Base-by-base conservation (phyloP, 768 basidiomycete species). In the Kwoniella shandongensis region DNA sequence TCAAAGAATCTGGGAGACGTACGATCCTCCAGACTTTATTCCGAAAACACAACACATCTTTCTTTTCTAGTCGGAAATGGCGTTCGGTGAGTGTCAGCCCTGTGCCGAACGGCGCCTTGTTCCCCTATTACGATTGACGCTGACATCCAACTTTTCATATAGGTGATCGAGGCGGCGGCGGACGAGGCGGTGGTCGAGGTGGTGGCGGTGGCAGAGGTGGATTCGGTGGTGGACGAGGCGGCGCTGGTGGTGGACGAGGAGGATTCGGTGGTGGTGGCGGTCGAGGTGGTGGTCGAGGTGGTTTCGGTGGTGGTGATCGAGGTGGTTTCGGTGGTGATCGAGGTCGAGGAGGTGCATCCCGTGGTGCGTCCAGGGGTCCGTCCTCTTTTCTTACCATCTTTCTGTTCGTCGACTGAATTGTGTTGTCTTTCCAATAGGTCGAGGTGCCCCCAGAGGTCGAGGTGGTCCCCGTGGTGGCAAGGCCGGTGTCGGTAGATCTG, bases 391-490 rank as follows among this genome's bases (percentile, higher is more conserved):
- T 44, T 40, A 20, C 27, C 30, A n/a, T 20, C 17, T 27, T 38
- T 8, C 25, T 12, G 6, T 23, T 36, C 42, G 4, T 6, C 30
- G 10, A 26, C 17, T 44, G 11, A 22, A 36, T 8, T 27, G 15
- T 49, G 18, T 13, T 23, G 20, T 32, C 13, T 39, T 23, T 22
- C n/a, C 26, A 44, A 22, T 54, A 57, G 66, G 65, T 18, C 65
- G 69, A 61, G 69, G 69, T 18, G 69, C 62, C 27, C 62, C 61
- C 50, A 62, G 73, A 47, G 77, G 78, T 40, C 68, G 67, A 6
- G 79, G 82, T 5, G 83, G 84, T n/a, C 86, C 83, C 11, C 76
- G 85, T 12, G 86, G 88, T 2, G 89, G 90, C 11, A 85, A 83
- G 2, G 82, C 78, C 63, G 74, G 72, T 25, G 29, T 66, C 18